Evolutionary conservation across 129 eudicot genomes (phyloP).

Genomic region (Flaveria robusta): DNA sequence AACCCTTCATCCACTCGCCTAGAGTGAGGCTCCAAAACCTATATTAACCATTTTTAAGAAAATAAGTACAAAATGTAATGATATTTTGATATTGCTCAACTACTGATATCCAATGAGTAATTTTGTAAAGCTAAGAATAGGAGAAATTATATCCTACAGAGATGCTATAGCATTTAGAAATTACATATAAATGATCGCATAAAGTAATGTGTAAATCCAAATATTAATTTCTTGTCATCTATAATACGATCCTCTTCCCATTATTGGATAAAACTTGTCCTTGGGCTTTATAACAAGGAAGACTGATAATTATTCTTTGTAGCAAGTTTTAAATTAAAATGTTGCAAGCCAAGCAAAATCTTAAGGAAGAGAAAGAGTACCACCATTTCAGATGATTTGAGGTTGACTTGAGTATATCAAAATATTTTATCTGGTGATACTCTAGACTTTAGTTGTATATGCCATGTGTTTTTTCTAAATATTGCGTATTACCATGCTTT

Average conservation of each 20-base stretch:
- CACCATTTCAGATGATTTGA: background rate
- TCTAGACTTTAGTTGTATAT: background rate
- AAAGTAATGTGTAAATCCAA: background rate
- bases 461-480: background rate
- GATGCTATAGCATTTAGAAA: background rate
- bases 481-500: too few species aligned
- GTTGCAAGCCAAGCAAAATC: background rate
- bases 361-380: background rate
- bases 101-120: background rate
- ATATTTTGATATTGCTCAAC: background rate
- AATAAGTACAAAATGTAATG: conserved; percentile 13
- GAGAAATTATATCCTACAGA: background rate
- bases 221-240: background rate
- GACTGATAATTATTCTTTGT: background rate
- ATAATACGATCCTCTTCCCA: background rate
- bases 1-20: conserved; percentile 95
- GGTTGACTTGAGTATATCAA: background rate
- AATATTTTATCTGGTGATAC: background rate
- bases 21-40: conserved; percentile 90
- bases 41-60: background rate
- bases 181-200: background rate
- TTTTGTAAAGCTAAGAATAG: conserved; percentile 1
- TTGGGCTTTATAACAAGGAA: background rate
- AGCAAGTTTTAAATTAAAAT: background rate
- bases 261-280: too few species aligned